phyloP scores from a whole-genome alignment of 495 filamentous ascomycete genomes.

The Staphylotrichum tortipilum region DNA sequence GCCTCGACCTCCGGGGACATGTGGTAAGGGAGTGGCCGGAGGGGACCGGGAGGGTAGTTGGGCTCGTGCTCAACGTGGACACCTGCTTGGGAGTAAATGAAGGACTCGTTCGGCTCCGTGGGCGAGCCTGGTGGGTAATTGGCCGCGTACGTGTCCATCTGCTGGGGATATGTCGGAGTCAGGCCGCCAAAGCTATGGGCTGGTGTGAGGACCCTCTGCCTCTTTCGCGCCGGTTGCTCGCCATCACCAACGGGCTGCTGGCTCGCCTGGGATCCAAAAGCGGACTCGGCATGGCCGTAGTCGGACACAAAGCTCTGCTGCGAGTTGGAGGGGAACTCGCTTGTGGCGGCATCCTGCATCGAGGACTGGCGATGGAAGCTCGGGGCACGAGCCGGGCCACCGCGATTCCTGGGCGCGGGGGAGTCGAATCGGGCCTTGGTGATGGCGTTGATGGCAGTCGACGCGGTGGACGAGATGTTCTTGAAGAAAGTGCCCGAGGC shows the following conservation, averaged over 20 bases:
- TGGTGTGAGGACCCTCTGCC: constrained; percentile 42
- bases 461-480: constrained; percentile 87
- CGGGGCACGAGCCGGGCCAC: constrained; percentile 37
- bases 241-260: constrained; percentile 44
- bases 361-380: constrained; percentile 49
- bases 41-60: constrained; percentile 47
- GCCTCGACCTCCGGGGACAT: constrained; percentile 56
- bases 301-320: constrained; percentile 43
- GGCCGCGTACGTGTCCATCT: constrained; percentile 44
- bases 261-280: constrained; percentile 31
- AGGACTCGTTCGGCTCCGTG: constrained; percentile 81
- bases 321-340: constrained; percentile 38
- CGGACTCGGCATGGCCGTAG: constrained; percentile 39
- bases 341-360: constrained; percentile 55
- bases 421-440: constrained; percentile 93
- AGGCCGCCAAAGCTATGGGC: constrained; percentile 41
- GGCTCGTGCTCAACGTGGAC: constrained; percentile 40
- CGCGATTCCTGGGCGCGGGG: constrained; percentile 56
- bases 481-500: constrained; percentile 84
- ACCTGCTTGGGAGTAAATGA: constrained; percentile 59
- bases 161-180: constrained; percentile 28
- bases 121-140: constrained; percentile 54
- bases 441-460: constrained; percentile 85
- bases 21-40: constrained; percentile 63
- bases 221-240: constrained; percentile 77